These are phyloP conservation scores for Halenospora varia DNA, from an alignment of 495 filamentous ascomycete genomes.

Conservation along the genomic window DNA sequence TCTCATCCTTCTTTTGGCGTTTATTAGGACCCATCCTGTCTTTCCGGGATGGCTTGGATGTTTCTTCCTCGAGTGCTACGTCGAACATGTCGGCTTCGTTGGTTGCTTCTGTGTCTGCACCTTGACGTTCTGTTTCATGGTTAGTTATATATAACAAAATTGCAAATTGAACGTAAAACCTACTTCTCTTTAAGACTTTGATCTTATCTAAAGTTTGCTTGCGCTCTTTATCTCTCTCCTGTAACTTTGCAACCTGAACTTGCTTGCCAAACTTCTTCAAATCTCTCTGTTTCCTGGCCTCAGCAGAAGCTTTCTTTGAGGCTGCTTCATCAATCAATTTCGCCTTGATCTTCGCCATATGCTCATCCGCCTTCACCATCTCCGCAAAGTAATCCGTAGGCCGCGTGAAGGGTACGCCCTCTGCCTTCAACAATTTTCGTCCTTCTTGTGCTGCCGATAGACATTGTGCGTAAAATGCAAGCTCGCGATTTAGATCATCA, in stretches of 20 bases:
- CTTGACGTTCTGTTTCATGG: constrained; percentile 68
- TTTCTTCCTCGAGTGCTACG: constrained; percentile 80
- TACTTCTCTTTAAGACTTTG: constrained; percentile 88
- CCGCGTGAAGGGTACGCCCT: constrained; percentile 78
- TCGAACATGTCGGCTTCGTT: constrained; percentile 91
- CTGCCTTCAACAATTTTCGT: constrained; percentile 69
- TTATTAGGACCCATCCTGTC: constrained; percentile 56
- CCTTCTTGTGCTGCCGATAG: constrained; percentile 71
- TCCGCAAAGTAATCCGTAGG: constrained; percentile 96
- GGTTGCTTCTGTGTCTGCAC: constrained; percentile 51
- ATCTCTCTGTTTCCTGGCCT: constrained; percentile 88
- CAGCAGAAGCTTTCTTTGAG: constrained; percentile 82
- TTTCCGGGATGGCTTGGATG: constrained; percentile 38
- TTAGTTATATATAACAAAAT: not conserved
- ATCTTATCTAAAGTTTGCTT: constrained; percentile 91
- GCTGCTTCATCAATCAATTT: constrained; percentile 92
- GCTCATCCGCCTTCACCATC: constrained; percentile 97
- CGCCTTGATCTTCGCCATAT: constrained; percentile 93
- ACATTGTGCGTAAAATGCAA: constrained; percentile 90
- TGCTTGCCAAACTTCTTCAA: constrained; percentile 99
- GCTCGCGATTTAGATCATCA: constrained; percentile 85
- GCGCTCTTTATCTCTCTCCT: constrained; percentile 89
- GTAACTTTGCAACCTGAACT: constrained; percentile 93
- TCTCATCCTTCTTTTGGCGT: constrained; percentile 86
- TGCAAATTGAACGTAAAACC: constrained; percentile 24